A percentile compares a stretch with the other conserved stretches of the same genome.
Evolutionary conservation across 176 grass and related monocot genomes (phyloP).

Genomic region (Triticum turgidum): DNA sequence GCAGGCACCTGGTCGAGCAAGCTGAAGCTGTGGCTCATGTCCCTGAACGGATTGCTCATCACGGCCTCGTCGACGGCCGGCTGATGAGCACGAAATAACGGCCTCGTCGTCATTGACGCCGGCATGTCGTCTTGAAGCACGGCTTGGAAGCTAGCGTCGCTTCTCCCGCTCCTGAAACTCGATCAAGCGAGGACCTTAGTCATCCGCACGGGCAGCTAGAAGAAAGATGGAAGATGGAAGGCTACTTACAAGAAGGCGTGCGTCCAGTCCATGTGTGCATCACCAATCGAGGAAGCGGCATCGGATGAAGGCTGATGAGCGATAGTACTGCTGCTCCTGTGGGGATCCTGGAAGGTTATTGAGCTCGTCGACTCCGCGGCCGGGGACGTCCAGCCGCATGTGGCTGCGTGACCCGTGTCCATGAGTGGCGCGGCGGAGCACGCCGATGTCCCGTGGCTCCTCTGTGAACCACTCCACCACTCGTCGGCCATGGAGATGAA

Average conservation of each 20-base stretch:
- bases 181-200: not conserved
- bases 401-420: not conserved
- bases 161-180: constrained; percentile 40
- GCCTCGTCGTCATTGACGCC: not conserved
- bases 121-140: constrained; percentile 40
- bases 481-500: constrained; percentile 49
- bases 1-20: constrained; percentile 31
- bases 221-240: not conserved
- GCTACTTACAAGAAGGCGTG: constrained; percentile 50
- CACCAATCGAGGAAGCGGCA: constrained; percentile 40
- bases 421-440: constrained; percentile 35
- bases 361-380: constrained; percentile 46
- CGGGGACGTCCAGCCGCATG: constrained; percentile 45
- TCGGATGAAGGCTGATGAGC: constrained; percentile 36
- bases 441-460: constrained; percentile 40
- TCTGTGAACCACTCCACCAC: constrained; percentile 46
- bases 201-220: not conserved
- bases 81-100: constrained; percentile 16
- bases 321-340: constrained; percentile 16
- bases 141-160: constrained; percentile 43
- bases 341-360: constrained; percentile 49
- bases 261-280: constrained; percentile 51
- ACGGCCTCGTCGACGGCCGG: not conserved
- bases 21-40: constrained; percentile 21
- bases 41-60: constrained; percentile 35